These are phyloP conservation scores for Microsporum canis DNA, from an alignment of 2,329 filamentous ascomycete species.

Conservation along the genomic window DNA sequence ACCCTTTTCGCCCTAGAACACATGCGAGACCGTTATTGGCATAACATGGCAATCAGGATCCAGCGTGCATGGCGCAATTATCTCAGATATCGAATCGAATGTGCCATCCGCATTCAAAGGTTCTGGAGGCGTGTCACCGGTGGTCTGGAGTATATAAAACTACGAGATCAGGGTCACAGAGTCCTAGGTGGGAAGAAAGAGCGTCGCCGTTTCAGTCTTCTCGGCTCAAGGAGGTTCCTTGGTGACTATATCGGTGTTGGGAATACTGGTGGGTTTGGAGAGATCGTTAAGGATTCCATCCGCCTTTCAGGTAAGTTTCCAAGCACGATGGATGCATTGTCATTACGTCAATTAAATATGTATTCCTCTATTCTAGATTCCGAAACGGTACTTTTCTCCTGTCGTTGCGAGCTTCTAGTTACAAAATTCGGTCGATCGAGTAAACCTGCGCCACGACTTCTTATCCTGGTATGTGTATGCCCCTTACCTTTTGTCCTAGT, in stretches of 20 bases:
- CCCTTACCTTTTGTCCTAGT: not conserved
- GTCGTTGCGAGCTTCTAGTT: conserved; percentile 77
- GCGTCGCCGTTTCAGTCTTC: conserved; percentile 74
- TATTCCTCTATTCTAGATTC: conserved; percentile 21
- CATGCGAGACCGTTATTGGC: conserved; percentile 97
- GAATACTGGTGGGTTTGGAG: conserved; percentile 65
- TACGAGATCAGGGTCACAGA: conserved; percentile 77
- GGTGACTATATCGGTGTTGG: conserved; percentile 90
- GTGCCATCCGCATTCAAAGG: conserved; percentile 83
- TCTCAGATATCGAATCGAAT: conserved; percentile 81
- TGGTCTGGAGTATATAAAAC: conserved; percentile 75
- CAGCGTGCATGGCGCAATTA: conserved; percentile 97
- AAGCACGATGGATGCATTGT: not conserved
- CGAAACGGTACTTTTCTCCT: conserved; percentile 78
- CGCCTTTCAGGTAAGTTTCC: conserved; percentile 50
- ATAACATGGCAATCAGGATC: conserved; percentile 97
- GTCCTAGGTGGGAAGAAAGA: conserved; percentile 80
- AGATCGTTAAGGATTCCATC: conserved; percentile 65
- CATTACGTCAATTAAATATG: not conserved
- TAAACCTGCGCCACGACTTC: conserved; percentile 74
- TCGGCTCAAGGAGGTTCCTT: conserved; percentile 83
- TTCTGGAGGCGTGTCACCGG: conserved; percentile 92
- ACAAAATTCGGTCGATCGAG: conserved; percentile 94
- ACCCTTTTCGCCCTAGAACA: conserved; percentile 93
- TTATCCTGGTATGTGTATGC: conserved; percentile 50